Conservation (phyloP, 2,329 filamentous ascomycete species). For the Chrysoporthe deuterocubensis region DNA sequence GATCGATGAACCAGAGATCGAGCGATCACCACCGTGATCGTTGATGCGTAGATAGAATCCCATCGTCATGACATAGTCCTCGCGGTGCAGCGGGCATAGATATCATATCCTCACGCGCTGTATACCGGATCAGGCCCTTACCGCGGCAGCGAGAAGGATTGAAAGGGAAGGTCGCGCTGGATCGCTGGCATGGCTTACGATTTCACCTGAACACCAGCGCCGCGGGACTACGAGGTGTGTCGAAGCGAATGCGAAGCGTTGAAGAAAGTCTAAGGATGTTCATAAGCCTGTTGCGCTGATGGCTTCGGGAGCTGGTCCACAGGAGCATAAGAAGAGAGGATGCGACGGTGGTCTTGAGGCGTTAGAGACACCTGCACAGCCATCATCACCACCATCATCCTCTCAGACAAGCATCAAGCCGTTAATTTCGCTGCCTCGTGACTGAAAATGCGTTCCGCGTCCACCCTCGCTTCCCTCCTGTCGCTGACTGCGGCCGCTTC, state of each 20-base stretch:
- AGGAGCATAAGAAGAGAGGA: conserved; percentile 2
- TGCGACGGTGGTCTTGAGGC: background rate
- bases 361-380: background rate
- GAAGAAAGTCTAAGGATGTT: background rate
- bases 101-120: background rate
- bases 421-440: background rate
- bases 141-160: background rate
- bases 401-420: background rate
- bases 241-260: conserved; percentile 3
- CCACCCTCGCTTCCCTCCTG: conserved; percentile 6
- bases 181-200: background rate
- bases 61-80: conserved; percentile 14
- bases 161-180: conserved; percentile 11
- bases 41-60: conserved; percentile 9
- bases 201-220: background rate
- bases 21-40: conserved; percentile 14
- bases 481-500: conserved; percentile 19
- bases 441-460: conserved; percentile 21
- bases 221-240: background rate
- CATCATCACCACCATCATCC: background rate
- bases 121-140: background rate
- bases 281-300: background rate
- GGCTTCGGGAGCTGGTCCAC: background rate
- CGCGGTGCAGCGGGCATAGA: background rate
- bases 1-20: background rate